Conservation (phyloP, 805 yeast species). For the Nakazawaea ambrosiae region DNA sequence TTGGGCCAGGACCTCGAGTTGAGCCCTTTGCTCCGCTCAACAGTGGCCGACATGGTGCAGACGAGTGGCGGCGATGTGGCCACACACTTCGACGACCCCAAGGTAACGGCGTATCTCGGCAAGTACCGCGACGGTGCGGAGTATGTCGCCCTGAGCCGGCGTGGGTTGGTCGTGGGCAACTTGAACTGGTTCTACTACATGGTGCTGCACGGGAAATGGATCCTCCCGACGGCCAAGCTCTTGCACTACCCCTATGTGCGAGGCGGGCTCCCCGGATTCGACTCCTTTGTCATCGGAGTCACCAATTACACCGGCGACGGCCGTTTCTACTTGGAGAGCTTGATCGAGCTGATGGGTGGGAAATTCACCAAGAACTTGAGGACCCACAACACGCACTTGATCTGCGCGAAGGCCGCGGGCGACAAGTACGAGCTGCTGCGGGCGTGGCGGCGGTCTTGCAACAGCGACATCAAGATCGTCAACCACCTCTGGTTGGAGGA, state of each 20-base stretch:
- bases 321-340: constrained; percentile 57
- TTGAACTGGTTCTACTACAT: constrained; percentile 71
- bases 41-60: constrained; percentile 38
- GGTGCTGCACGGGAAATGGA: constrained; percentile 48
- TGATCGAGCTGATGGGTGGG: constrained; percentile 70
- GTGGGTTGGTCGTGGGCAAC: constrained; percentile 49
- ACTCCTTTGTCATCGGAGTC: constrained; percentile 50
- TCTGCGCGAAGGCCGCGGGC: constrained; percentile 64
- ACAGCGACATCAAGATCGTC: constrained; percentile 38
- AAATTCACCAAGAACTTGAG: constrained; percentile 61
- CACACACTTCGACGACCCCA: constrained; percentile 20
- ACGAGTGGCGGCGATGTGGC: constrained; percentile 49
- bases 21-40: constrained; percentile 31
- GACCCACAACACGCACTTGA: constrained; percentile 60
- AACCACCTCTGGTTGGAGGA: constrained; percentile 91
- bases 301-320: constrained; percentile 87
- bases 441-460: constrained; percentile 42
- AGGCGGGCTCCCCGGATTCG: constrained; percentile 46
- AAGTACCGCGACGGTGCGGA: constrained; percentile 52
- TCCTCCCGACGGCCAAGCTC: constrained; percentile 46
- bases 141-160: constrained; percentile 38
- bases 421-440: constrained; percentile 69
- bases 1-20: constrained; percentile 50
- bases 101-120: constrained; percentile 47
- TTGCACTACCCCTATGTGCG: constrained; percentile 65